phyloP scores from a whole-genome alignment of 192 early-diverging fungal genomes.

The Backusella westeae region DNA sequence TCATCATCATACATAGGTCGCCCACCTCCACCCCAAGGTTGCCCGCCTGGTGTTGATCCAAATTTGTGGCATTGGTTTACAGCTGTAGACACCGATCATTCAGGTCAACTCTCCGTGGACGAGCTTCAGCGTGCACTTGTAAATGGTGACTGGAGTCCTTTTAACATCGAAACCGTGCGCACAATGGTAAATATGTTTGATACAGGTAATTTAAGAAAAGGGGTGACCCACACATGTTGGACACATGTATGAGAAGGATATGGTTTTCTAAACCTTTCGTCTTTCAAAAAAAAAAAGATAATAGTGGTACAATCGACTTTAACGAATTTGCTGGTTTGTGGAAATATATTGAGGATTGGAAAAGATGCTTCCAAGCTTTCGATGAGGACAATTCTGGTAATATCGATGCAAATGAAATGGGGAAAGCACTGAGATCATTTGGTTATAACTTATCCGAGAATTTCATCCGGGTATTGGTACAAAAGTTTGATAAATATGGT shows the following conservation, averaged over 20 bases:
- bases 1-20: neutral
- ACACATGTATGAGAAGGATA: neutral
- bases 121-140: slow-evolving; percentile 73
- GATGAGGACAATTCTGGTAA: slow-evolving; percentile 73
- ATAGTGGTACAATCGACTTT: slow-evolving; percentile 75
- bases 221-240: neutral
- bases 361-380: slow-evolving; percentile 73
- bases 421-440: slow-evolving; percentile 67
- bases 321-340: slow-evolving; percentile 76
- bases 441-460: slow-evolving; percentile 75
- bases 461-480: slow-evolving; percentile 62
- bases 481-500: slow-evolving; percentile 82
- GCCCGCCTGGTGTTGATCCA: slow-evolving; percentile 36
- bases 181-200: slow-evolving; percentile 83
- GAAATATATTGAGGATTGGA: slow-evolving; percentile 85
- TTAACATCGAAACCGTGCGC: slow-evolving; percentile 81
- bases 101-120: slow-evolving; percentile 65
- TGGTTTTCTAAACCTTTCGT: neutral
- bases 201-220: slow-evolving; percentile 38
- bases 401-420: slow-evolving; percentile 73
- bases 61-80: slow-evolving; percentile 52
- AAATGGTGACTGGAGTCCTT: slow-evolving; percentile 78
- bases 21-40: slow-evolving; percentile 16
- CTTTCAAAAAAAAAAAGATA: slow-evolving; percentile 39
- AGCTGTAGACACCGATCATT: slow-evolving; percentile 61